Conservation (phyloP, 257 asterid species). For the Capsicum pubescens region DNA sequence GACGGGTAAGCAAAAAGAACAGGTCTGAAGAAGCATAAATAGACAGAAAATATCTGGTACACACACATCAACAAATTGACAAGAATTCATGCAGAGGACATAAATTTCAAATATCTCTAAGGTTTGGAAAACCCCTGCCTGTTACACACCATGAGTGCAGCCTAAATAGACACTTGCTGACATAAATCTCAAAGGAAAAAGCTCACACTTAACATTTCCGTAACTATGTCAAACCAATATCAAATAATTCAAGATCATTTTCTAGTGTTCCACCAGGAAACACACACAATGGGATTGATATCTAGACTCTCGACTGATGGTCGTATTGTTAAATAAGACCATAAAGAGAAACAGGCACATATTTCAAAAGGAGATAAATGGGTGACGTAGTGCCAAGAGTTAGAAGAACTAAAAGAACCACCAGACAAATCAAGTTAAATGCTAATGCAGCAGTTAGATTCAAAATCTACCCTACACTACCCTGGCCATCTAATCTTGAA, state of each 20-base stretch:
- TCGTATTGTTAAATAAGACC: not conserved
- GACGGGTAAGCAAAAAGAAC: not conserved
- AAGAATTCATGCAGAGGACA: not conserved
- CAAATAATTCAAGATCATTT: conserved; percentile 19
- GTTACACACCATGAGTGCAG: conserved; percentile 22
- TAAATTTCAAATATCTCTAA: conserved; percentile 9
- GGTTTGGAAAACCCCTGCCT: not conserved
- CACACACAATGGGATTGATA: conserved; percentile 2
- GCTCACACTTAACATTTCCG: not conserved
- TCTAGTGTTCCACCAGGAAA: not conserved
- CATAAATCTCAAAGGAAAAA: conserved; percentile 13
- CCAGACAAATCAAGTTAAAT: not conserved
- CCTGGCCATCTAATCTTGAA: conserved; percentile 15
- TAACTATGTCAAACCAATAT: not conserved
- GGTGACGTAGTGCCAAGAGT: not conserved
- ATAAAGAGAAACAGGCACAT: not conserved
- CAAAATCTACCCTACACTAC: conserved; percentile 1
- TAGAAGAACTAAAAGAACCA: not conserved
- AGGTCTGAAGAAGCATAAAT: not conserved
- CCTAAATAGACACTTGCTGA: not conserved
- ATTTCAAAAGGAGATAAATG: not conserved
- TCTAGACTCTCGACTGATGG: conserved; percentile 1
- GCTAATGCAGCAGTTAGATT: not conserved
- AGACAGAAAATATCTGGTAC: conserved; percentile 16
- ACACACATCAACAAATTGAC: conserved; percentile 15